Evolutionary conservation across 208 protist genomes (phyloP).

Genomic region (Giardia duodenalis): DNA sequence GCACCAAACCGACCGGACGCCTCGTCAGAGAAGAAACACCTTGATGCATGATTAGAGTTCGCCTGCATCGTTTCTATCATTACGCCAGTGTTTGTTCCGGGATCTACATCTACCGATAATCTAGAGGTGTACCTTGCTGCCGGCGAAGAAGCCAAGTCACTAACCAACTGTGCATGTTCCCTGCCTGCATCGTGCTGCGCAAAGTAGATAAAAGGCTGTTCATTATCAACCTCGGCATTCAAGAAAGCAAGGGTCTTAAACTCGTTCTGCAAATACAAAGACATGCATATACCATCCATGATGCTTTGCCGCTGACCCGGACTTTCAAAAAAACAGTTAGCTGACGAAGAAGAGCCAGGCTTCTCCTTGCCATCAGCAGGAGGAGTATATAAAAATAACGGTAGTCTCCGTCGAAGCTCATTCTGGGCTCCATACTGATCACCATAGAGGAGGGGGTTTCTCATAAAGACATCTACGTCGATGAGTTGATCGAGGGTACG

Average conservation of each 20-base stretch:
- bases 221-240: not conserved
- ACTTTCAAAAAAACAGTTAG: not conserved
- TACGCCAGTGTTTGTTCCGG: no score
- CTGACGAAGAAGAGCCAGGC: no score
- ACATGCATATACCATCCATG: not conserved
- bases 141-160: no score
- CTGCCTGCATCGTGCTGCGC: no score
- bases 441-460: not conserved
- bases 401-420: not conserved
- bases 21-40: no score
- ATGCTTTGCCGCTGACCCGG: not conserved
- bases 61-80: no score
- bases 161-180: no score
- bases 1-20: no score
- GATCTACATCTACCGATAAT: no score
- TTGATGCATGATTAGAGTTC: no score
- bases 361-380: not conserved
- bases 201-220: no score
- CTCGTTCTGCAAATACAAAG: not conserved
- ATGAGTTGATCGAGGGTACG: not conserved
- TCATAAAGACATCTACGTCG: not conserved
- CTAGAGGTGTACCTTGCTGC: no score
- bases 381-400: not conserved
- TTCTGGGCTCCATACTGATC: not conserved
- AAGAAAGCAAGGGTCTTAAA: not conserved